phyloP scores from a whole-genome alignment of 2,329 filamentous ascomycete genomes.

The Paraphoma sp. region DNA sequence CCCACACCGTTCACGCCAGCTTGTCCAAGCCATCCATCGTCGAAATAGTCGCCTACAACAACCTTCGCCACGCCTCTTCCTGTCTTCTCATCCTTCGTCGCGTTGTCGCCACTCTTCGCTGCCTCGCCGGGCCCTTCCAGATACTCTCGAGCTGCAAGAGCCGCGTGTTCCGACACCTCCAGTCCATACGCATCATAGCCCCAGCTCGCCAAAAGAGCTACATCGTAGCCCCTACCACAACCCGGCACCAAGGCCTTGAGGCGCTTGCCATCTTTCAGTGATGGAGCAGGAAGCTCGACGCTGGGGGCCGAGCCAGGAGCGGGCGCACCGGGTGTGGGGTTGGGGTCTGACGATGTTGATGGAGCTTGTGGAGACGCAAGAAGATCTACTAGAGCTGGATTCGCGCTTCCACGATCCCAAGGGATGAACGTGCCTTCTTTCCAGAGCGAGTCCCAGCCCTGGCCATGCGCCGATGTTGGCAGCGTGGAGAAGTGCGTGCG shows the following conservation, averaged over 20 bases:
- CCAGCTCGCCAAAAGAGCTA: slow-evolving; percentile 73
- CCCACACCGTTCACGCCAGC: slow-evolving; percentile 31
- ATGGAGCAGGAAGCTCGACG: slow-evolving; percentile 17
- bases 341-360: slow-evolving; percentile 12
- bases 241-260: slow-evolving; percentile 77
- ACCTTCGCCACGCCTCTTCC: slow-evolving; percentile 62
- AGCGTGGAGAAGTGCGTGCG: slow-evolving; percentile 53
- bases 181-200: slow-evolving; percentile 81
- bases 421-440: slow-evolving; percentile 58
- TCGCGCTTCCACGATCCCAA: slow-evolving; percentile 66
- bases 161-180: slow-evolving; percentile 66
- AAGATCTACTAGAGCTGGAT: slow-evolving; percentile 64
- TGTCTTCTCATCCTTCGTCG: slow-evolving; percentile 47
- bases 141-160: slow-evolving; percentile 55
- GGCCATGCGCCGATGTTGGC: slow-evolving; percentile 48
- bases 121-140: slow-evolving; percentile 39
- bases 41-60: slow-evolving; percentile 72
- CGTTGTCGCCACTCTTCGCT: slow-evolving; percentile 52
- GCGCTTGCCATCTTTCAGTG: slow-evolving; percentile 34
- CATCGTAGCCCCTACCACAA: slow-evolving; percentile 83
- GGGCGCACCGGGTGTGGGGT: slow-evolving; percentile 27
- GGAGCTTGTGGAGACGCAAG: slow-evolving; percentile 42
- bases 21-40: slow-evolving; percentile 61
- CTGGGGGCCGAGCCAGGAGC: background rate
- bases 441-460: slow-evolving; percentile 65